Evolutionary conservation across 371 early-diverging fungal genomes (phyloP).

Genomic region (Thermomucor indicae-seudaticae): DNA sequence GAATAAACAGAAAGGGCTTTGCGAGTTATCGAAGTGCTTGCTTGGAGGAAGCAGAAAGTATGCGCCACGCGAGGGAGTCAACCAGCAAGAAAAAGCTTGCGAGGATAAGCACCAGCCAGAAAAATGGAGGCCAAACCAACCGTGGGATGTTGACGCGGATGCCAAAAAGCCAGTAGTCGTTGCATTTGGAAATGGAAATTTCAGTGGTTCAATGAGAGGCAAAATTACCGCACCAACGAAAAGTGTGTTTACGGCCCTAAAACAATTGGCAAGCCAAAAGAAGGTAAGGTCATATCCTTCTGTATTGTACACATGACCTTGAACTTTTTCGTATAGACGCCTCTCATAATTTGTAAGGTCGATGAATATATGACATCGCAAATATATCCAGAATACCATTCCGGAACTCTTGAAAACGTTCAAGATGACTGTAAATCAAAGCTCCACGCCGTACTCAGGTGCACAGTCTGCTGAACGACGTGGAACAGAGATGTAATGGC

Average conservation of each 20-base stretch:
- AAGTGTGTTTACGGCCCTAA: not conserved
- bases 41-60: conserved; percentile 4
- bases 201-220: not conserved
- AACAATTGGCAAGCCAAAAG: not conserved
- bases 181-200: not conserved
- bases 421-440: not conserved
- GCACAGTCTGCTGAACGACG: not conserved
- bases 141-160: not conserved
- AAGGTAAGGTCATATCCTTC: not conserved
- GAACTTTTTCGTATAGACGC: not conserved
- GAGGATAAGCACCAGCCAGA: not conserved
- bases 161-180: not conserved
- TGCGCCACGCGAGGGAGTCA: not conserved
- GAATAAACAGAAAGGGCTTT: not conserved
- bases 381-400: not conserved
- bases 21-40: conserved; percentile 2
- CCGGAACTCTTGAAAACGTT: not conserved
- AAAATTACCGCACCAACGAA: not conserved
- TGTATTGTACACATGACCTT: not conserved
- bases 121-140: not conserved
- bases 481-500: conserved; percentile 6
- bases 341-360: not conserved
- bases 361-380: not conserved
- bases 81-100: not conserved
- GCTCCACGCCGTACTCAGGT: conserved; percentile 7